Percentiles rank a stretch among this genome's conserved stretches.
These are phyloP conservation scores for Xerocomus amazonicus DNA, from an alignment of 1,284 basidiomycete genomes.

Conservation along the genomic window DNA sequence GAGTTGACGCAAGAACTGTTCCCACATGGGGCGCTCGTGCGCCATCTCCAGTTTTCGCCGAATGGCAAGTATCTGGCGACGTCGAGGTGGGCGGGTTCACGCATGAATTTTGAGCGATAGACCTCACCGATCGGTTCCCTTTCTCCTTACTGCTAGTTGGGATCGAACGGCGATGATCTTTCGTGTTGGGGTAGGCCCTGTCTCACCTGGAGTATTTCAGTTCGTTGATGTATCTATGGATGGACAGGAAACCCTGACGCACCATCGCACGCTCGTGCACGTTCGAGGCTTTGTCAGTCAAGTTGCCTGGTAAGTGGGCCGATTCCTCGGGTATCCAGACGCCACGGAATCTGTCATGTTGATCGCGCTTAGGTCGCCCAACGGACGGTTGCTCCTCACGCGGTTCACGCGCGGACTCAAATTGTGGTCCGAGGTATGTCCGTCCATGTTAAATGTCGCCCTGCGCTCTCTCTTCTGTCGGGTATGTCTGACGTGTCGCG, in stretches of 20 bases:
- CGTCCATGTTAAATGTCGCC: constrained; percentile 6
- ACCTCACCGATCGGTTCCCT: background rate
- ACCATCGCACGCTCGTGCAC: constrained; percentile 68
- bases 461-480: background rate
- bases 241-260: constrained; percentile 53
- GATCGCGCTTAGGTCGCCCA: constrained; percentile 50
- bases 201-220: background rate
- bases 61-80: constrained; percentile 38
- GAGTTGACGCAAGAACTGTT: constrained; percentile 50
- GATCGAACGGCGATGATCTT: constrained; percentile 73
- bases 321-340: too few species aligned
- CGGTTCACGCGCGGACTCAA: constrained; percentile 68
- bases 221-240: background rate
- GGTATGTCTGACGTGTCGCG: constrained; percentile 1
- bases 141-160: constrained; percentile 48
- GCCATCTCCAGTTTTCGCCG: constrained; percentile 39
- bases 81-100: constrained; percentile 23
- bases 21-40: constrained; percentile 33
- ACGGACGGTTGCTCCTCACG: constrained; percentile 58
- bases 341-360: background rate
- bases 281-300: constrained; percentile 73
- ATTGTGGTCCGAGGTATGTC: constrained; percentile 66
- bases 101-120: background rate
- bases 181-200: constrained; percentile 53
- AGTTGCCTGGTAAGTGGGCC: constrained; percentile 59